Evolutionary conservation across 1,284 basidiomycete species (phyloP).

Genomic region (Kwoniella shivajii): DNA sequence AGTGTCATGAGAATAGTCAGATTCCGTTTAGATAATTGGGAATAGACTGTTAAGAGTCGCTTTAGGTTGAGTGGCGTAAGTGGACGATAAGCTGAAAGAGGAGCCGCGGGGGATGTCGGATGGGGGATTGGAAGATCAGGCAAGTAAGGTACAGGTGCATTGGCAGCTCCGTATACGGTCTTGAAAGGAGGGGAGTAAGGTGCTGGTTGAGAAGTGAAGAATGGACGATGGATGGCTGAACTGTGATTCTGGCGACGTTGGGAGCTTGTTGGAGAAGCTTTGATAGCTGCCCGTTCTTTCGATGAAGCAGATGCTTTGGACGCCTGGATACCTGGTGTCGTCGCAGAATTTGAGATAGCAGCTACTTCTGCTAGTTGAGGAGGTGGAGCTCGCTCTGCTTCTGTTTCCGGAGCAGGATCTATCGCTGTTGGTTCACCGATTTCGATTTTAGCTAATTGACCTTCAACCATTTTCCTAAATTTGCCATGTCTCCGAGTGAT

Average conservation of each 20-base stretch:
- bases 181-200: conserved; percentile 19
- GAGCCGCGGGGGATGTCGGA: conserved; percentile 38
- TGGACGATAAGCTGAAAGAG: conserved; percentile 50
- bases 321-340: neutral
- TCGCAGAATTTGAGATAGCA: neutral
- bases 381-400: neutral
- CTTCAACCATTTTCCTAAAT: conserved; percentile 53
- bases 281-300: conserved; percentile 2
- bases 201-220: conserved; percentile 33
- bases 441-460: conserved; percentile 48
- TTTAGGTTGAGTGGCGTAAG: conserved; percentile 59
- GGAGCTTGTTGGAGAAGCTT: neutral
- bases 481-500: conserved; percentile 44
- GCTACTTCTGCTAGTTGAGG: neutral
- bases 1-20: conserved; percentile 87
- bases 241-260: conserved; percentile 25
- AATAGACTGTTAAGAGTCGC: conserved; percentile 69
- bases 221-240: conserved; percentile 24
- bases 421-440: conserved; percentile 34
- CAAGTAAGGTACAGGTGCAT: conserved; percentile 28
- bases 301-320: neutral
- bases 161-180: conserved; percentile 44
- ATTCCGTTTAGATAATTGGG: conserved; percentile 81
- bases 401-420: conserved; percentile 12
- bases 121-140: conserved; percentile 40